Conservation (phyloP, 106 monocot genomes). For the Dendrobium officinale region DNA sequence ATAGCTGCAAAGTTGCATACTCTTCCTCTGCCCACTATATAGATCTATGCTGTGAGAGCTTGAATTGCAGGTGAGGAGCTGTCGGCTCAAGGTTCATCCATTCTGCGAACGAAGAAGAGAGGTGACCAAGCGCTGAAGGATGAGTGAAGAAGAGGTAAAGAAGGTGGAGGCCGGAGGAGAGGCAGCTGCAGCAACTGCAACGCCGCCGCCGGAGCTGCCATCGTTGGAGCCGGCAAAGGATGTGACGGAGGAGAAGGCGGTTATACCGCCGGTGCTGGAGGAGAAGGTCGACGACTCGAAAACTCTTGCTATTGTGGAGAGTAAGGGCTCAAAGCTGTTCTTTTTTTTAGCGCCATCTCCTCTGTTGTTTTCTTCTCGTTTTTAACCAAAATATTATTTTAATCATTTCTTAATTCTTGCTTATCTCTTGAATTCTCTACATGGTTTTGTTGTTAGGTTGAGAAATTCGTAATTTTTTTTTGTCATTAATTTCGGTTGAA, state of each 20-base stretch:
- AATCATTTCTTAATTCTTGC: neutral
- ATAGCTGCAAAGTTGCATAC: too few species aligned
- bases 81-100: neutral
- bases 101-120: neutral
- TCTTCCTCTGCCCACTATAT: too few species aligned
- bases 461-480: neutral
- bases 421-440: neutral
- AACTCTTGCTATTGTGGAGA: slow-evolving; percentile 45
- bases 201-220: slow-evolving; percentile 5
- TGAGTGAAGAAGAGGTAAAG: slow-evolving; percentile 1
- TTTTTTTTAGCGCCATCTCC: neutral
- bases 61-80: neutral
- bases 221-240: slow-evolving; percentile 32
- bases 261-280: slow-evolving; percentile 31
- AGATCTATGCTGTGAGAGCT: neutral
- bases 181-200: slow-evolving; percentile 6
- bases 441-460: neutral
- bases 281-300: slow-evolving; percentile 41
- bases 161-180: neutral
- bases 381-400: neutral
- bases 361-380: neutral
- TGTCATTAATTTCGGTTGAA: neutral
- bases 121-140: neutral
- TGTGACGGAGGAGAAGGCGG: slow-evolving; percentile 52
- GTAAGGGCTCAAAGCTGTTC: slow-evolving; percentile 18